These are phyloP conservation scores for Kwoniella shivajii DNA, from an alignment of 1,284 basidiomycete genomes.

Conservation along the genomic window DNA sequence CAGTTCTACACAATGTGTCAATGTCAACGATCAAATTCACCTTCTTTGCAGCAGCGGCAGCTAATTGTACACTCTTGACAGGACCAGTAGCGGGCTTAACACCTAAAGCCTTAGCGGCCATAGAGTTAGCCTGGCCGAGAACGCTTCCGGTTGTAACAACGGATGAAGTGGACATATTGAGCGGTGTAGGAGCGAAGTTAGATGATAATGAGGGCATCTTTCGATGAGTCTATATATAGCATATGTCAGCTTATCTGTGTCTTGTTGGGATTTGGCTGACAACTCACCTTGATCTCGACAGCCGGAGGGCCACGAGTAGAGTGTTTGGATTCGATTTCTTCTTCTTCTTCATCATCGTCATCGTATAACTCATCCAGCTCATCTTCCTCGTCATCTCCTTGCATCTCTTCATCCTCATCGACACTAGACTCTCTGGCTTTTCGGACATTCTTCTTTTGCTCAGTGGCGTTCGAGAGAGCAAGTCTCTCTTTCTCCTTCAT, in stretches of 20 bases:
- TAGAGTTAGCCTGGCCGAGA: slow-evolving; percentile 41
- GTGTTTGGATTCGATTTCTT: slow-evolving; percentile 1
- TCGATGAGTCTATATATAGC: slow-evolving; percentile 8
- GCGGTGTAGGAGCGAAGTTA: slow-evolving; percentile 1
- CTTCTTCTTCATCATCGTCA: slow-evolving; percentile 25
- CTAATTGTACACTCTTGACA: slow-evolving; percentile 79
- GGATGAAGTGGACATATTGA: slow-evolving; percentile 19
- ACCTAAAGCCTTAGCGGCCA: slow-evolving; percentile 49
- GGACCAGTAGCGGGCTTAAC: slow-evolving; percentile 52
- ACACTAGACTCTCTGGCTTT: not conserved
- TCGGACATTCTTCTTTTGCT: not conserved
- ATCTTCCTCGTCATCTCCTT: slow-evolving; percentile 20
- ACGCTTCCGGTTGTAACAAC: slow-evolving; percentile 13
- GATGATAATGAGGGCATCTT: slow-evolving; percentile 15
- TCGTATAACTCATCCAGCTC: too few species aligned
- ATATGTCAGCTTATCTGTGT: not conserved
- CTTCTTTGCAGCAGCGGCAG: slow-evolving; percentile 80
- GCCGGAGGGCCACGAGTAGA: not conserved
- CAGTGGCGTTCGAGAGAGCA: not conserved
- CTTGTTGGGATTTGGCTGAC: slow-evolving; percentile 2
- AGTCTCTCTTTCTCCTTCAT: slow-evolving; percentile 2
- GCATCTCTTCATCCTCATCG: slow-evolving; percentile 9
- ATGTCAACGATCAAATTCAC: slow-evolving; percentile 58
- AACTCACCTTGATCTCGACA: slow-evolving; percentile 18
- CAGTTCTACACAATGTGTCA: not conserved